Conservation (phyloP, 148 eudicot genomes). For the Amaranthus cruentus region DNA sequence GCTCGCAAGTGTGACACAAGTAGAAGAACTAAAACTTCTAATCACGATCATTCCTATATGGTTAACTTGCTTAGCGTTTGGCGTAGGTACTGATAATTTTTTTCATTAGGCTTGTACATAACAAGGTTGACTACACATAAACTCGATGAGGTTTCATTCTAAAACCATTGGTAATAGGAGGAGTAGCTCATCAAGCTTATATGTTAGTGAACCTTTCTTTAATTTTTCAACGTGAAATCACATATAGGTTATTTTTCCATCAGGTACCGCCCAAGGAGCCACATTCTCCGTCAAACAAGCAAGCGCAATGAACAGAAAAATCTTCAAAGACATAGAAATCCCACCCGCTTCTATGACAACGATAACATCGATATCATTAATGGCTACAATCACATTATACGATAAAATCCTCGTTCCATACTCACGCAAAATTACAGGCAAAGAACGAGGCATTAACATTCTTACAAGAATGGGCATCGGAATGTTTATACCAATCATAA, state of each 20-base stretch:
- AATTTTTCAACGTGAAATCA: too few species aligned
- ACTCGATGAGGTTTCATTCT: too few species aligned
- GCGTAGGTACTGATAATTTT: constrained; percentile 26
- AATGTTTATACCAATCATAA: constrained; percentile 36
- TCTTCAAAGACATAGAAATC: constrained; percentile 30
- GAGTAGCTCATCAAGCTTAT: too few species aligned
- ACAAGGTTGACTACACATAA: too few species aligned
- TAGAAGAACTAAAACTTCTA: constrained; percentile 56
- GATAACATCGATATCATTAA: constrained; percentile 30
- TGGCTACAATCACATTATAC: constrained; percentile 23
- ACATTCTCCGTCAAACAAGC: constrained; percentile 68
- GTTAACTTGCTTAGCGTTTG: constrained; percentile 47
- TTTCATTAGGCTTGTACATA: too few species aligned
- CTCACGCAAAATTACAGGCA: constrained; percentile 35
- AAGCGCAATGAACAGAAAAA: constrained; percentile 29
- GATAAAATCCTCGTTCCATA: constrained; percentile 31
- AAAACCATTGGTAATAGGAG: too few species aligned
- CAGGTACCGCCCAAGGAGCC: constrained; percentile 25
- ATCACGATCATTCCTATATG: constrained; percentile 52
- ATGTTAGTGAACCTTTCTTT: too few species aligned
- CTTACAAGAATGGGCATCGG: constrained; percentile 57
- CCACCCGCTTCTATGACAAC: constrained; percentile 55
- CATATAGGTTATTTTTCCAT: too few species aligned
- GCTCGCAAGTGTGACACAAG: constrained; percentile 51
- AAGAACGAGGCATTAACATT: constrained; percentile 48